phyloP scores from a whole-genome alignment of 108 stramenopile genomes.

The Fistulifera pelliculosa region DNA sequence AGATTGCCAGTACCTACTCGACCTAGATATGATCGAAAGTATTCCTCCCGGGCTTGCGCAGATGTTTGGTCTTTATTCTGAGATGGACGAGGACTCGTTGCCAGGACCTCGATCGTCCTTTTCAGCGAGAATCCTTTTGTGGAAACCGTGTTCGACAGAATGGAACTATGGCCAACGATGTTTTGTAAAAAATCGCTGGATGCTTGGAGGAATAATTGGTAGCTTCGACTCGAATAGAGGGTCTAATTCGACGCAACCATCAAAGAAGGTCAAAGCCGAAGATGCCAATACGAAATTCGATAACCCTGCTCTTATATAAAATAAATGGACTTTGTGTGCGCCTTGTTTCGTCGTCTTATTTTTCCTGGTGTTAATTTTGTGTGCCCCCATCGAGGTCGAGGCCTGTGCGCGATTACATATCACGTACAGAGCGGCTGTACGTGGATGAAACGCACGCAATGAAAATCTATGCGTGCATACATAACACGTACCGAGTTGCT shows the following conservation, averaged over 20 bases:
- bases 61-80: constrained; percentile 18
- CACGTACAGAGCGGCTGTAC: no score
- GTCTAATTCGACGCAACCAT: neutral
- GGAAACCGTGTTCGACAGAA: constrained; percentile 76
- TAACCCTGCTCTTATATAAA: constrained; percentile 52
- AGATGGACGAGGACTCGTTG: constrained; percentile 12
- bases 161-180: constrained; percentile 87
- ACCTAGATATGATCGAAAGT: constrained; percentile 35
- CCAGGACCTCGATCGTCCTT: constrained; percentile 19
- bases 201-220: constrained; percentile 60
- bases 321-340: no score
- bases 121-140: constrained; percentile 73
- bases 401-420: no score
- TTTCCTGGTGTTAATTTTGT: no score
- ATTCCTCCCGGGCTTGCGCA: constrained; percentile 25
- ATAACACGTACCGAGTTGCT: no score
- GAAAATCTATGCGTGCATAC: no score
- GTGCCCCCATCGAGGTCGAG: no score
- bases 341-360: no score
- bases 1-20: constrained; percentile 59
- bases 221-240: constrained; percentile 11
- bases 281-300: constrained; percentile 22
- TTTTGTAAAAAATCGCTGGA: constrained; percentile 85
- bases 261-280: constrained; percentile 1
- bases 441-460: no score